A percentile compares a stretch with the other conserved stretches of the same genome.
Evolutionary conservation across 768 basidiomycete species (phyloP).

Genomic region (Phaffia australis): DNA sequence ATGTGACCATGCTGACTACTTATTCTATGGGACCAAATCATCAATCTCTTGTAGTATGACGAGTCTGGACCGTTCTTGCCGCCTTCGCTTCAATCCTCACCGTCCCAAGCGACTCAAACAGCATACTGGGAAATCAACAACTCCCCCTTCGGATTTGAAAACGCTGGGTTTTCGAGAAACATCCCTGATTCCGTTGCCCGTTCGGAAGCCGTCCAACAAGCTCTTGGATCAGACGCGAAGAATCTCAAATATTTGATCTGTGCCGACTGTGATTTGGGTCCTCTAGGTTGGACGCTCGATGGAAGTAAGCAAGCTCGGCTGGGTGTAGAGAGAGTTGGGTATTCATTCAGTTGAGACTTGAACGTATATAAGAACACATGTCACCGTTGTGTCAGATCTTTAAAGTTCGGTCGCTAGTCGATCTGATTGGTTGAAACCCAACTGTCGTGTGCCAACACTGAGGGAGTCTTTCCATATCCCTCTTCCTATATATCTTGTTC

Average conservation of each 20-base stretch:
- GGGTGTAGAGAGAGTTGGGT: conserved; percentile 33
- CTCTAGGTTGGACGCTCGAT: conserved; percentile 38
- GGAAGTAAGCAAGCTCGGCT: conserved; percentile 37
- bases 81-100: conserved; percentile 30
- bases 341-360: conserved; percentile 16
- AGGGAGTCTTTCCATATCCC: too few relatives aligned
- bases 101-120: conserved; percentile 26
- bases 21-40: background rate
- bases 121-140: conserved; percentile 33
- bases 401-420: too few relatives aligned
- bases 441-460: too few relatives aligned
- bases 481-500: too few relatives aligned
- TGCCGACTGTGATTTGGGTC: conserved; percentile 40
- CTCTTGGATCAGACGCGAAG: conserved; percentile 15
- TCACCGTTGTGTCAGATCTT: too few relatives aligned
- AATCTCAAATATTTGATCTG: conserved; percentile 38
- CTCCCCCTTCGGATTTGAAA: conserved; percentile 37
- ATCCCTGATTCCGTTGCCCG: conserved; percentile 3
- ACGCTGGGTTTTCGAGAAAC: conserved; percentile 37
- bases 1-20: background rate
- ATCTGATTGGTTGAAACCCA: too few relatives aligned
- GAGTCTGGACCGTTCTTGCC: conserved; percentile 28
- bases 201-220: background rate
- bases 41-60: conserved; percentile 6
- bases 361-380: too few relatives aligned